Evolutionary conservation across 2,329 filamentous ascomycete species (phyloP).

Genomic region (Cladorrhinum sp.): DNA sequence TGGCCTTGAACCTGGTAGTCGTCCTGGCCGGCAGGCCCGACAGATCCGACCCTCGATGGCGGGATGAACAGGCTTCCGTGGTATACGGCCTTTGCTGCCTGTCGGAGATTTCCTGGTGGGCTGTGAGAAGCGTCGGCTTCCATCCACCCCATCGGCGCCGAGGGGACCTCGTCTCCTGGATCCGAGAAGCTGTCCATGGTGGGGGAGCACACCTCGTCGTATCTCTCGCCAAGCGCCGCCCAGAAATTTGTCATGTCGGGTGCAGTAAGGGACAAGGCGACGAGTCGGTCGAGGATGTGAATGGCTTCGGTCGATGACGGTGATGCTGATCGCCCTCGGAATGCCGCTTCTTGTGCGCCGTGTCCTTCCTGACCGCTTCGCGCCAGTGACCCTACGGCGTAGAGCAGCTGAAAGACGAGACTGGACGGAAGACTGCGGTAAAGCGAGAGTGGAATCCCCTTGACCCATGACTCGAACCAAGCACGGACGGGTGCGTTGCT

Average conservation of each 20-base stretch:
- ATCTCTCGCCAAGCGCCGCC: constrained; percentile 11
- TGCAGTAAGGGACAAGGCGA: not conserved
- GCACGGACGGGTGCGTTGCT: not conserved
- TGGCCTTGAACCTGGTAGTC: constrained; percentile 1
- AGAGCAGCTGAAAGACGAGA: constrained; percentile 10
- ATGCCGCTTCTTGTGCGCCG: not conserved
- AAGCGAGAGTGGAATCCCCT: not conserved
- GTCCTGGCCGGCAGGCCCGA: not conserved
- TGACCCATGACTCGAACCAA: constrained; percentile 14
- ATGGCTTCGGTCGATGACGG: not conserved
- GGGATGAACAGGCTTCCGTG: constrained; percentile 1
- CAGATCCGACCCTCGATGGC: constrained; percentile 6
- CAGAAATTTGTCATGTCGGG: constrained; percentile 13
- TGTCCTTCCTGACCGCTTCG: not conserved
- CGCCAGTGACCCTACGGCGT: constrained; percentile 2
- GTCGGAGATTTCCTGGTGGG: not conserved
- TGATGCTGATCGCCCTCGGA: not conserved
- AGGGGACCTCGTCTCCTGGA: not conserved
- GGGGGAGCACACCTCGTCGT: not conserved
- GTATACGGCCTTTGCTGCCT: not conserved
- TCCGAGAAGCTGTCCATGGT: not conserved
- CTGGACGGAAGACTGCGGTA: constrained; percentile 11
- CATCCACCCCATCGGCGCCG: not conserved
- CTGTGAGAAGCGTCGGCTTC: not conserved
- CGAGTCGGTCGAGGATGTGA: constrained; percentile 1